A percentile compares a stretch with the other conserved stretches of the same genome.
Conservation (phyloP, 345 rosid genomes). For the Acer campestre region DNA sequence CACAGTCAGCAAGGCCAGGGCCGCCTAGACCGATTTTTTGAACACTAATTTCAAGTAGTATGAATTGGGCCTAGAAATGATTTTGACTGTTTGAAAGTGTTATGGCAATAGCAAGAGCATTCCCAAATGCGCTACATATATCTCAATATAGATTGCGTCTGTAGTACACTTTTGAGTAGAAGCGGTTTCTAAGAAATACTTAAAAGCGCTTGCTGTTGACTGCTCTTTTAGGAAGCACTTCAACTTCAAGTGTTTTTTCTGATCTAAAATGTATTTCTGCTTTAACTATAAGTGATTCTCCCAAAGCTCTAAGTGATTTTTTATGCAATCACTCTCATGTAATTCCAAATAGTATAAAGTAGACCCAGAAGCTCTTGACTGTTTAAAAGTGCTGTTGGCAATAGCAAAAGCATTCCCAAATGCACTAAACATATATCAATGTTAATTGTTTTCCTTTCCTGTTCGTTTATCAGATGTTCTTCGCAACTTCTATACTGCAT, state of each 20-base stretch:
- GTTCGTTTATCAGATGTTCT: constrained; percentile 68
- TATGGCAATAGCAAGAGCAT: not conserved
- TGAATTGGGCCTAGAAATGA: not conserved
- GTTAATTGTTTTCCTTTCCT: not conserved
- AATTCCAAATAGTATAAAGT: not conserved
- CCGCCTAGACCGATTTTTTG: no score
- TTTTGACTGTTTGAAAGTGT: not conserved
- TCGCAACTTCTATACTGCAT: constrained; percentile 78
- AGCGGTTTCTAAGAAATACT: not conserved
- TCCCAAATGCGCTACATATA: not conserved
- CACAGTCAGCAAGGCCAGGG: no score
- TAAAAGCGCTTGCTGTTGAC: not conserved
- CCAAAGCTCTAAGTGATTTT: not conserved
- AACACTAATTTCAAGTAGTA: not conserved
- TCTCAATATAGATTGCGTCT: not conserved
- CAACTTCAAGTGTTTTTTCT: not conserved
- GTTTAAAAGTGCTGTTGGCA: not conserved
- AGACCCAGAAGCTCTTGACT: not conserved
- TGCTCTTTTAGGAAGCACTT: not conserved
- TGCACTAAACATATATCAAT: not conserved
- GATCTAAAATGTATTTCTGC: not conserved
- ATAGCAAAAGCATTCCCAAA: no score
- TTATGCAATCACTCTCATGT: not conserved
- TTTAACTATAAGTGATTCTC: not conserved
- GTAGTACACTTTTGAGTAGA: not conserved